Evolutionary conservation across 805 yeast genomes (phyloP).

Genomic region (Candida takata): DNA sequence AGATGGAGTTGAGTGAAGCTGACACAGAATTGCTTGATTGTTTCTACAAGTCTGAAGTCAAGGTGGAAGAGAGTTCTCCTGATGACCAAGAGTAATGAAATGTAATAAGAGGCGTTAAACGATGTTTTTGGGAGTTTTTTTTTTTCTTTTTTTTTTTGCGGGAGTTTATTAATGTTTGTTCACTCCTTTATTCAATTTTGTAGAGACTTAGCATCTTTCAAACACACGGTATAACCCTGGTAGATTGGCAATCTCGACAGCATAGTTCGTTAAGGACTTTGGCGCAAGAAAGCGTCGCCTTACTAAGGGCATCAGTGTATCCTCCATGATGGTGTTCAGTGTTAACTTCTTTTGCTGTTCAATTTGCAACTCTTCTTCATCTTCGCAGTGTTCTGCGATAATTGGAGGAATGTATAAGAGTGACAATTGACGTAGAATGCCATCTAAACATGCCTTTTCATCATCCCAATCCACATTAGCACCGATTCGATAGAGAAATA

Average conservation of each 20-base stretch:
- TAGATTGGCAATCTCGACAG: conserved; percentile 81
- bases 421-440: conserved; percentile 62
- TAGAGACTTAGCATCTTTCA: conserved; percentile 65
- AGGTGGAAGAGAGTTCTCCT: neutral
- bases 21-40: conserved; percentile 17
- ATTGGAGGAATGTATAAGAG: conserved; percentile 64
- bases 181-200: no score
- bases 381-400: conserved; percentile 23
- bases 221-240: conserved; percentile 90
- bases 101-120: no score
- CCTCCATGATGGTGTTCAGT: conserved; percentile 41
- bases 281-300: conserved; percentile 64
- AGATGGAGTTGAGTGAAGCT: conserved; percentile 10
- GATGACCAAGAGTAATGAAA: no score
- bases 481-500: conserved; percentile 58
- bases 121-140: no score
- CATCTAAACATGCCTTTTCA: conserved; percentile 64
- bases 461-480: conserved; percentile 53
- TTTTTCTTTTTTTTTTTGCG: no score
- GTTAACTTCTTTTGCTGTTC: conserved; percentile 24
- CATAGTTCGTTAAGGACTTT: conserved; percentile 38
- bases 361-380: conserved; percentile 18
- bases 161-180: no score
- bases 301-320: conserved; percentile 56
- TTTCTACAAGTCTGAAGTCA: neutral